Percentiles rank a stretch among this genome's conserved stretches.
Evolutionary conservation across 352 stramenopile species (phyloP).

Genomic region (Pelagophyceae sp.): DNA sequence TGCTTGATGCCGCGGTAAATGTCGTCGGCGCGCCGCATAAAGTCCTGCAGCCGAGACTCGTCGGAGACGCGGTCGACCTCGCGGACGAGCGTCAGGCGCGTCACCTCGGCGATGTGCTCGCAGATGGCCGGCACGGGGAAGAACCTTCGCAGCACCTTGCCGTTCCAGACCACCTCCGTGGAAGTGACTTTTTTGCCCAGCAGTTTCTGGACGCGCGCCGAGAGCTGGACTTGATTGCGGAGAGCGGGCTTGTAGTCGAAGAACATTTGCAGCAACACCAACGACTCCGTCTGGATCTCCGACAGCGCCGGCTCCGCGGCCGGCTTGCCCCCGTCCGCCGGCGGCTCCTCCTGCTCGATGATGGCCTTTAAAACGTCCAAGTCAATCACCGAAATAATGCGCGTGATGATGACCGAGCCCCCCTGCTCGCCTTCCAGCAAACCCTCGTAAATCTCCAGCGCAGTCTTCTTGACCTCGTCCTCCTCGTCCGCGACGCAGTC

Average conservation of each 20-base stretch:
- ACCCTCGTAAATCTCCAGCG: conserved; percentile 36
- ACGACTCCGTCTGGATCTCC: conserved; percentile 30
- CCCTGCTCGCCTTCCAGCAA: conserved; percentile 34
- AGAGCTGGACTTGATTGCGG: conserved; percentile 26
- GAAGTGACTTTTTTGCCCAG: conserved; percentile 25
- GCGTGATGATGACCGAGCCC: conserved; percentile 28
- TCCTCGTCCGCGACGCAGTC: conserved; percentile 32
- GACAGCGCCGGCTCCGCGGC: conserved; percentile 18
- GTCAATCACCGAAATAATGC: conserved; percentile 35
- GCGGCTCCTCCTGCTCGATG: conserved; percentile 21
- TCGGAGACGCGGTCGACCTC: conserved; percentile 28
- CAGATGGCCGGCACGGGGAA: conserved; percentile 34
- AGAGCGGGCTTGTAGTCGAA: conserved; percentile 33
- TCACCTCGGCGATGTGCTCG: conserved; percentile 31
- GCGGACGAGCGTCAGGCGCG: conserved; percentile 29
- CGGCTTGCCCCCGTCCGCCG: background rate
- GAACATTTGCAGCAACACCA: conserved; percentile 36
- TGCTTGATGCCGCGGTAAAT: conserved; percentile 36
- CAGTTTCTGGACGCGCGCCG: conserved; percentile 27
- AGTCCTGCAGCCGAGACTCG: conserved; percentile 33
- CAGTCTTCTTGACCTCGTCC: conserved; percentile 33
- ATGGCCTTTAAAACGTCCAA: conserved; percentile 36
- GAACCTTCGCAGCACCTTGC: conserved; percentile 30
- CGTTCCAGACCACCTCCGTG: conserved; percentile 35
- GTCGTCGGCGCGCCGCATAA: conserved; percentile 28